phyloP scores from a whole-genome alignment of 352 stramenopile genomes.

The Phytophthora syringae region DNA sequence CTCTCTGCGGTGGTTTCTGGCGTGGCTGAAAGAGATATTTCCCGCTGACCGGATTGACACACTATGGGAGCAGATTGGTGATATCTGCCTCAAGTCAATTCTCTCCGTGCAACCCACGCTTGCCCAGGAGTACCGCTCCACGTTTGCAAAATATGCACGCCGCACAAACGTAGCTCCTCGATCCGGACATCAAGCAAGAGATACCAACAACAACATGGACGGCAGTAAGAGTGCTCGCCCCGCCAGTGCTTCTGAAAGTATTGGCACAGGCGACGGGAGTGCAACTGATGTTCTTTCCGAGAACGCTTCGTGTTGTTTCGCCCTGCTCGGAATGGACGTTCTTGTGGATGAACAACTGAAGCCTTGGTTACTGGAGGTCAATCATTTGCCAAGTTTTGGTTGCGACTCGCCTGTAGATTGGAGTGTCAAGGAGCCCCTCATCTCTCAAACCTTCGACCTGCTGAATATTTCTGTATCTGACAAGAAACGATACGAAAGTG shows the following conservation, averaged over 20 bases:
- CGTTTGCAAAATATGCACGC: slow-evolving; percentile 85
- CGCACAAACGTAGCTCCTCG: slow-evolving; percentile 54
- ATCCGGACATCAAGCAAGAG: slow-evolving; percentile 8
- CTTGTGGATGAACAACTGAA: slow-evolving; percentile 95
- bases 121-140: slow-evolving; percentile 92
- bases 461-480: slow-evolving; percentile 84
- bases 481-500: slow-evolving; percentile 76
- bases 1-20: slow-evolving; percentile 93
- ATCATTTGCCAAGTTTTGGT: slow-evolving; percentile 95
- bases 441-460: slow-evolving; percentile 92
- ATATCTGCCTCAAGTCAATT: slow-evolving; percentile 95
- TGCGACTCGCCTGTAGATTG: slow-evolving; percentile 95
- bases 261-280: slow-evolving; percentile 9
- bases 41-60: slow-evolving; percentile 66
- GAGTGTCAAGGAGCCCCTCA: slow-evolving; percentile 95
- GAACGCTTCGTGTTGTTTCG: slow-evolving; percentile 77
- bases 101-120: slow-evolving; percentile 93
- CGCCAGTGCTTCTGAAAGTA: slow-evolving; percentile 18
- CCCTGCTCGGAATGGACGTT: slow-evolving; percentile 97
- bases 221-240: slow-evolving; percentile 24
- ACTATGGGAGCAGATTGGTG: slow-evolving; percentile 93
- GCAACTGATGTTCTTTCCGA: slow-evolving; percentile 5
- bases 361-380: slow-evolving; percentile 97
- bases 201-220: slow-evolving; percentile 6
- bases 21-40: slow-evolving; percentile 82